phyloP scores from a whole-genome alignment of 2,329 filamentous ascomycete species.

The Pseudogymnoascus sp. region DNA sequence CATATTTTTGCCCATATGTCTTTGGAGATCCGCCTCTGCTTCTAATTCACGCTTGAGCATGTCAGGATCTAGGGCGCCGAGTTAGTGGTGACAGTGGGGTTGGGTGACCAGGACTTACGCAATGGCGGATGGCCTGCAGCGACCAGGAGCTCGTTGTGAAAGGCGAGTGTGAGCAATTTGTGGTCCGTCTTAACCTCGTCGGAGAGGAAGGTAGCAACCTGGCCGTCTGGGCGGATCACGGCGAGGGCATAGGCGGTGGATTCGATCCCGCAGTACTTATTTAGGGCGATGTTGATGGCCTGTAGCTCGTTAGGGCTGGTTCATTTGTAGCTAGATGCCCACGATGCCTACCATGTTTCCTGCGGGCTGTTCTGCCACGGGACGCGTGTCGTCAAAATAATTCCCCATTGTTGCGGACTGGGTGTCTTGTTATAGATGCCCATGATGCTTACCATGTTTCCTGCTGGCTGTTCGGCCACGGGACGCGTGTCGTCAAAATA shows the following conservation, averaged over 20 bases:
- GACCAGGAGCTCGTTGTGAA: not conserved
- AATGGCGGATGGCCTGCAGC: not conserved
- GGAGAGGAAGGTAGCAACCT: constrained; percentile 1
- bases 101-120: not conserved
- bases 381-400: not conserved
- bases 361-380: not conserved
- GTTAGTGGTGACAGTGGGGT: not conserved
- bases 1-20: not conserved
- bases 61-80: not conserved
- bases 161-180: not conserved
- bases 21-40: not conserved
- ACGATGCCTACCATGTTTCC: not conserved
- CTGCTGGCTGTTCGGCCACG: not conserved
- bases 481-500: not conserved
- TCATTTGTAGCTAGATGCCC: not conserved
- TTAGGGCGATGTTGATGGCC: not conserved
- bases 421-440: not conserved
- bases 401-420: not conserved
- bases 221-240: not conserved
- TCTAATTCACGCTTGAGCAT: not conserved
- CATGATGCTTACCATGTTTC: not conserved
- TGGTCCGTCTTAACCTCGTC: not conserved
- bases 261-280: constrained; percentile 6
- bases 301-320: not conserved
- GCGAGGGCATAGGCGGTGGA: constrained; percentile 7